Evolutionary conservation across 169 alveolate genomes (phyloP).

Genomic region (Haemoproteus tartakovskyi): DNA sequence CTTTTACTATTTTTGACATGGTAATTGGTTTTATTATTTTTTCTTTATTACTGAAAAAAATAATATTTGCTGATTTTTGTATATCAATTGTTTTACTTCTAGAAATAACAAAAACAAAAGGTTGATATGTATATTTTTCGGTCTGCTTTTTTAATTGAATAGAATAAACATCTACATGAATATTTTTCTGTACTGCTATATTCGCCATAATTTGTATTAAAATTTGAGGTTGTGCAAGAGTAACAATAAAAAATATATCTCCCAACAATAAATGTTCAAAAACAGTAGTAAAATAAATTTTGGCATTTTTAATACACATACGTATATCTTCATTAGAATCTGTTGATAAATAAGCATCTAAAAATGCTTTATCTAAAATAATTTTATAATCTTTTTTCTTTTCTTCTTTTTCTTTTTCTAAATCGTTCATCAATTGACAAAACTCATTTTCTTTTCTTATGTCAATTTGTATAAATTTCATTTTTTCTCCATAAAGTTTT

Average conservation of each 20-base stretch:
- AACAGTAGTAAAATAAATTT: slow-evolving; percentile 64
- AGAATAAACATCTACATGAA: slow-evolving; percentile 70
- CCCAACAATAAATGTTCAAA: slow-evolving; percentile 65
- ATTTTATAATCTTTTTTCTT: slow-evolving; percentile 64
- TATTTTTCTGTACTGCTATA: slow-evolving; percentile 59
- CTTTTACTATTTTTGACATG: slow-evolving; percentile 45
- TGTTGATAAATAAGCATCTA: slow-evolving; percentile 75
- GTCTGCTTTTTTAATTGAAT: slow-evolving; percentile 50
- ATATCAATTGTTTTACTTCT: slow-evolving; percentile 1
- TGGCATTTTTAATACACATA: slow-evolving; percentile 68
- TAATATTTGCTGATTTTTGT: slow-evolving; percentile 4
- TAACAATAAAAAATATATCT: slow-evolving; percentile 70
- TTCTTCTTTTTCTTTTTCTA: slow-evolving; percentile 22
- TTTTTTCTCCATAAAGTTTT: slow-evolving; percentile 24
- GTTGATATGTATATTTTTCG: slow-evolving; percentile 33
- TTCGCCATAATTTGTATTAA: slow-evolving; percentile 73
- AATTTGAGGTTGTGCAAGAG: slow-evolving; percentile 74
- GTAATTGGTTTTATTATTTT: slow-evolving; percentile 5
- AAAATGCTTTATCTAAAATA: slow-evolving; percentile 77
- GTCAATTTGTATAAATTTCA: slow-evolving; percentile 68
- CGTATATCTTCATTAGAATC: slow-evolving; percentile 73
- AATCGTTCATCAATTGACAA: slow-evolving; percentile 20
- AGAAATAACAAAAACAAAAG: slow-evolving; percentile 41
- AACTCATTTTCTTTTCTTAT: slow-evolving; percentile 40
- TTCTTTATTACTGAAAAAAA: slow-evolving; percentile 1